Conservation (phyloP, 2,329 filamentous ascomycete genomes). For the Microsporum audouinii region DNA sequence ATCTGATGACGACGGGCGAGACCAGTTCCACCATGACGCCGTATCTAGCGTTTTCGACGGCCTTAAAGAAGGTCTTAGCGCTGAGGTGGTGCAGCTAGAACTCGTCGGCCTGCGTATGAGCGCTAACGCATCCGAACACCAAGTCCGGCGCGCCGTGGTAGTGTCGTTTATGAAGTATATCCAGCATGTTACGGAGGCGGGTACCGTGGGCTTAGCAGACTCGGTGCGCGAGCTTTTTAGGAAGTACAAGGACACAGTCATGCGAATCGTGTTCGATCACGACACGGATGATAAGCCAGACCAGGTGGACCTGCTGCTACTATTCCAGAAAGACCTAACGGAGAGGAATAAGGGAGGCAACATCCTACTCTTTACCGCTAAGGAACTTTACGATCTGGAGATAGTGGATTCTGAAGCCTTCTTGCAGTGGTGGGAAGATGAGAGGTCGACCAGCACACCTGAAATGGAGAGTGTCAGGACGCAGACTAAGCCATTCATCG, state of each 20-base stretch:
- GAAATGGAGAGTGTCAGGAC: constrained; percentile 59
- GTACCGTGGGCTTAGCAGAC: constrained; percentile 50
- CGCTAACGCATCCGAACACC: constrained; percentile 77
- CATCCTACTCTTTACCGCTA: constrained; percentile 65
- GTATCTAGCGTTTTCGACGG: constrained; percentile 78
- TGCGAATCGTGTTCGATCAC: constrained; percentile 49
- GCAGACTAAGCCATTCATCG: constrained; percentile 67
- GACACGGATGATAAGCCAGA: constrained; percentile 46
- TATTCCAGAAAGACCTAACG: constrained; percentile 68
- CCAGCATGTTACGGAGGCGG: constrained; percentile 52
- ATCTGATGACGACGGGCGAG: constrained; percentile 49
- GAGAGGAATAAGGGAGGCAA: constrained; percentile 52
- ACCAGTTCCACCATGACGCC: constrained; percentile 75
- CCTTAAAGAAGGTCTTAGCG: constrained; percentile 57
- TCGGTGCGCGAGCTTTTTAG: constrained; percentile 55
- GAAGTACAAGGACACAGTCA: constrained; percentile 51
- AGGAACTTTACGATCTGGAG: constrained; percentile 75
- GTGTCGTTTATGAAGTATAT: constrained; percentile 75
- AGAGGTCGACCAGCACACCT: constrained; percentile 54
- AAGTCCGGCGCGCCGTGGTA: constrained; percentile 77
- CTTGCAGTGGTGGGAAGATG: constrained; percentile 76
- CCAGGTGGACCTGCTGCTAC: constrained; percentile 73
- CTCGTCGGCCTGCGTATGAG: constrained; percentile 87
- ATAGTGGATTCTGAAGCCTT: constrained; percentile 83
- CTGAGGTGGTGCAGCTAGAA: constrained; percentile 84